phyloP scores from a whole-genome alignment of 257 asterid species.

The Fraxinus americana region DNA sequence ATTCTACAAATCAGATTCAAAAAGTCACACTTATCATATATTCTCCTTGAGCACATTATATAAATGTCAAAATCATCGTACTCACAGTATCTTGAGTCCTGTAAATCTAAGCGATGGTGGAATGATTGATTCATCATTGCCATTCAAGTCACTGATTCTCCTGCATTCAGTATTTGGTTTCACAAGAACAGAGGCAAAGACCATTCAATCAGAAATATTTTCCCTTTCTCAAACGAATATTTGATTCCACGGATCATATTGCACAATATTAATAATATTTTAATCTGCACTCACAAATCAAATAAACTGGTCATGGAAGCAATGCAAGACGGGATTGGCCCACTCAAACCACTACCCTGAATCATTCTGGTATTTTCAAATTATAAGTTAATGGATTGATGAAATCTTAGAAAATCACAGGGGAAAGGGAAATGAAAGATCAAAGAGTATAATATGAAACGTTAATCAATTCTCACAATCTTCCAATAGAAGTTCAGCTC shows the following conservation, averaged over 20 bases:
- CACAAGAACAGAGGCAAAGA: slow-evolving; percentile 12
- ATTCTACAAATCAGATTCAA: slow-evolving; percentile 41
- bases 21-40: background rate
- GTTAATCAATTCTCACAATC: slow-evolving; percentile 43
- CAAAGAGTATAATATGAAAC: background rate
- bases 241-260: background rate
- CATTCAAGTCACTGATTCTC: slow-evolving; percentile 73
- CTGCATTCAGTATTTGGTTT: slow-evolving; percentile 39
- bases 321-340: too few species aligned
- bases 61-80: slow-evolving; percentile 1
- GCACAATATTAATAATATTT: too few species aligned
- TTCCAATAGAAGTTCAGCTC: slow-evolving; percentile 52
- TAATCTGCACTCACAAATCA: too few species aligned
- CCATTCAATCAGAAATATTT: background rate
- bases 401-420: background rate
- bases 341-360: too few species aligned
- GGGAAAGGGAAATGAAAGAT: background rate
- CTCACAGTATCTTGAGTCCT: slow-evolving; percentile 54
- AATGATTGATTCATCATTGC: slow-evolving; percentile 50
- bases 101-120: slow-evolving; percentile 38
- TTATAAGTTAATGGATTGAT: slow-evolving; percentile 5
- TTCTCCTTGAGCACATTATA: background rate
- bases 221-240: background rate
- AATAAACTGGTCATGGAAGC: too few species aligned
- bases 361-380: slow-evolving; percentile 40